Evolutionary conservation across 169 alveolate species (phyloP).

Genomic region (Eimeria mitis): DNA sequence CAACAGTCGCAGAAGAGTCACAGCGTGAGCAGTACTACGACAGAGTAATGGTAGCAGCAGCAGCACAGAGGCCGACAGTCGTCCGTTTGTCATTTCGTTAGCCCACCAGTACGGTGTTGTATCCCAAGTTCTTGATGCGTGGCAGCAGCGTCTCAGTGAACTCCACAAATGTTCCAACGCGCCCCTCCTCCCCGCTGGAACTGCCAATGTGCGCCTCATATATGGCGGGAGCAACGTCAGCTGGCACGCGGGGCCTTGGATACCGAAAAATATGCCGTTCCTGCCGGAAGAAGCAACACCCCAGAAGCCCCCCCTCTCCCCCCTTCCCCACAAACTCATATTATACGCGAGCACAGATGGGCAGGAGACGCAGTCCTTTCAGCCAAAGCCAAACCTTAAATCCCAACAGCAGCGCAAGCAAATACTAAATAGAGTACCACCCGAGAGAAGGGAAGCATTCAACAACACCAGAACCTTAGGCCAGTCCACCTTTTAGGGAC

Average conservation of each 20-base stretch:
- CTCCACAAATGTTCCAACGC: slow-evolving; percentile 91
- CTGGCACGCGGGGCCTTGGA: slow-evolving; percentile 87
- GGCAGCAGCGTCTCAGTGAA: slow-evolving; percentile 94
- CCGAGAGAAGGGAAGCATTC: neutral
- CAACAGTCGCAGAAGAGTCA: neutral
- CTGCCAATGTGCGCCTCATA: slow-evolving; percentile 96
- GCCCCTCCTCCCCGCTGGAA: slow-evolving; percentile 90
- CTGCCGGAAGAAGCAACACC: slow-evolving; percentile 5
- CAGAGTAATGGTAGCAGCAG: neutral
- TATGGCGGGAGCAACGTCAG: slow-evolving; percentile 87
- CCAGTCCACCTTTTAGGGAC: neutral
- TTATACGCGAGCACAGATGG: neutral
- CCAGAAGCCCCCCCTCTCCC: neutral
- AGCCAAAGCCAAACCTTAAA: neutral
- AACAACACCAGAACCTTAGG: neutral
- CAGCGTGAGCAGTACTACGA: neutral
- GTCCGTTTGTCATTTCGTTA: neutral
- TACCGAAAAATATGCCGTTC: slow-evolving; percentile 86
- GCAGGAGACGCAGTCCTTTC: neutral
- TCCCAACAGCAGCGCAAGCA: neutral
- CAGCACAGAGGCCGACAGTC: neutral
- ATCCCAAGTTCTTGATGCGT: slow-evolving; percentile 93
- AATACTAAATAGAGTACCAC: neutral
- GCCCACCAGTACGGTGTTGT: slow-evolving; percentile 86
- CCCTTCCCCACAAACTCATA: neutral